Evolutionary conservation across 140 eudicot genomes (phyloP).

Genomic region (Senecio squalidus): DNA sequence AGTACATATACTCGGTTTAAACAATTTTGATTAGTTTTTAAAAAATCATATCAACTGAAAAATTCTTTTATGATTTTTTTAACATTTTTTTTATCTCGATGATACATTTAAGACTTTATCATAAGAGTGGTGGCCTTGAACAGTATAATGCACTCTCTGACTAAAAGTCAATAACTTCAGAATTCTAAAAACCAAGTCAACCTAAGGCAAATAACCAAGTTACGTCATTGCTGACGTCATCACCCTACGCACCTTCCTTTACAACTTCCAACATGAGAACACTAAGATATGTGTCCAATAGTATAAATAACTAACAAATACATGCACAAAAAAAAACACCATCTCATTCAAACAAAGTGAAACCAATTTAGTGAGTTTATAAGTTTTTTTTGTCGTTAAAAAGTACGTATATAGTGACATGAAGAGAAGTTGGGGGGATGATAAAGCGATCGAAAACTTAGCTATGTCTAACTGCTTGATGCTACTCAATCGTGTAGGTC

Average conservation of each 20-base stretch:
- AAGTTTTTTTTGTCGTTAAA: neutral
- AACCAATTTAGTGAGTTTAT: neutral
- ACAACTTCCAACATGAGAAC: neutral
- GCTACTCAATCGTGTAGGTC: slow-evolving; percentile 24
- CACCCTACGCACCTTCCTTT: slow-evolving; percentile 1
- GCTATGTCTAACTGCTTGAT: slow-evolving; percentile 37
- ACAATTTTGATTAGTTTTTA: no score
- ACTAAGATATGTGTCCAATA: neutral
- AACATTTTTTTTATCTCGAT: no score
- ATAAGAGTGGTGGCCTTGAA: neutral
- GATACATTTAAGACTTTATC: neutral
- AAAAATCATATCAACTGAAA: no score
- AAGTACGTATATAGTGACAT: neutral
- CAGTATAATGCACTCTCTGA: slow-evolving; percentile 4
- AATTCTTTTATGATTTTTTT: no score
- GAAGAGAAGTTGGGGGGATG: slow-evolving; percentile 26
- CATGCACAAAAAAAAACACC: neutral
- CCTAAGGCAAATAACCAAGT: neutral
- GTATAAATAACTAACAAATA: slow-evolving; percentile 6
- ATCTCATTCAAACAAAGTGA: neutral
- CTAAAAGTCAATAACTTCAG: slow-evolving; percentile 18
- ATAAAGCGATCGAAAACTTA: slow-evolving; percentile 32
- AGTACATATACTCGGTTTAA: no score
- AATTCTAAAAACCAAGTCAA: slow-evolving; percentile 31
- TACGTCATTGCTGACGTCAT: slow-evolving; percentile 27